These are phyloP conservation scores for Epicoccum nigrum DNA, from an alignment of 2,329 filamentous ascomycete genomes.

Conservation along the genomic window DNA sequence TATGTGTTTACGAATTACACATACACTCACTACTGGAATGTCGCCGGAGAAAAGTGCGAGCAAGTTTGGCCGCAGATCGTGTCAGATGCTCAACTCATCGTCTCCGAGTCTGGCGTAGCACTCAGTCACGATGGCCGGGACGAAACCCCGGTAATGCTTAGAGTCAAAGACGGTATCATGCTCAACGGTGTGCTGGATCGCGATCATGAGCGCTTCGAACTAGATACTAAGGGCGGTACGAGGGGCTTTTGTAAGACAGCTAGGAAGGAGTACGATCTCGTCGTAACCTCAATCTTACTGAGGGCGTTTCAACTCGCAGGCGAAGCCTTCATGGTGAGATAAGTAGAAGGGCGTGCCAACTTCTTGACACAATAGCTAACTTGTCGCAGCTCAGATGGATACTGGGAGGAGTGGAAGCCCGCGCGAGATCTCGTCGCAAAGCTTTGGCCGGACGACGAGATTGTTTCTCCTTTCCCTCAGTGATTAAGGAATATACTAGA, in stretches of 20 bases:
- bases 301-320: neutral
- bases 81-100: neutral
- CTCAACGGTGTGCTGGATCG: neutral
- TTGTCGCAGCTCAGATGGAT: too few relatives aligned
- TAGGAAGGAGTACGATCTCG: neutral
- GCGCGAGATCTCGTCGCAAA: too few relatives aligned
- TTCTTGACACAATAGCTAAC: too few relatives aligned
- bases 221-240: neutral
- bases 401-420: too few relatives aligned
- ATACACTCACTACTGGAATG: neutral
- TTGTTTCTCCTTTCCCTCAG: too few relatives aligned
- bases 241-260: neutral
- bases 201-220: neutral
- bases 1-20: too few relatives aligned
- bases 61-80: neutral
- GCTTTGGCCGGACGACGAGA: too few relatives aligned
- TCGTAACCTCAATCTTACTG: neutral
- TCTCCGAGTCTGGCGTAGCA: neutral
- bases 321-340: too few relatives aligned
- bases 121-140: neutral
- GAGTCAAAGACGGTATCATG: neutral
- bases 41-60: neutral
- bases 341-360: too few relatives aligned
- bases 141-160: neutral
- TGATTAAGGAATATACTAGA: too few relatives aligned